phyloP scores from a whole-genome alignment of 2,329 filamentous ascomycete genomes.

The Xylaria sp. region DNA sequence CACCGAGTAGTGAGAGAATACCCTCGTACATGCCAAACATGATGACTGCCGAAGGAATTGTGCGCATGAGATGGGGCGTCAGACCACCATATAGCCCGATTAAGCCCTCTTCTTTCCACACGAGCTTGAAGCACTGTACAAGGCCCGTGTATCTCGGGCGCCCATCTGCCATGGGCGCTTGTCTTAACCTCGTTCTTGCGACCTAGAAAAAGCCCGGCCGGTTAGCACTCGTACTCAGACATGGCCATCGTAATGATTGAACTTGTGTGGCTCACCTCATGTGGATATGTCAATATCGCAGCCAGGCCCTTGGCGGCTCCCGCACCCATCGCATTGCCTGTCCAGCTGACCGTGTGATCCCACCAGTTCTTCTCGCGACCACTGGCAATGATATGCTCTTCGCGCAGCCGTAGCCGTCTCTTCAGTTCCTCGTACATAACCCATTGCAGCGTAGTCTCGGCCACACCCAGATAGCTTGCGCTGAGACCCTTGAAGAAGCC shows the following conservation, averaged over 20 bases:
- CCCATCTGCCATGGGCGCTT: slow-evolving; percentile 79
- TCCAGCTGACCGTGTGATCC: slow-evolving; percentile 82
- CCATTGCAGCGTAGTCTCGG: slow-evolving; percentile 92
- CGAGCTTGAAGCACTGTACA: slow-evolving; percentile 85
- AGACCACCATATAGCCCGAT: slow-evolving; percentile 88
- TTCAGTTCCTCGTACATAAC: slow-evolving; percentile 95
- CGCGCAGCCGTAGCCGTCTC: slow-evolving; percentile 72
- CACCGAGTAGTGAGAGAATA: slow-evolving; percentile 56
- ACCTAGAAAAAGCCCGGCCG: slow-evolving; percentile 60
- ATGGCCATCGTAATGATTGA: not conserved
- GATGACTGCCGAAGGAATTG: slow-evolving; percentile 91
- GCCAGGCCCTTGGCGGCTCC: slow-evolving; percentile 88
- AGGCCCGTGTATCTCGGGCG: slow-evolving; percentile 88
- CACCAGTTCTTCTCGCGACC: slow-evolving; percentile 73
- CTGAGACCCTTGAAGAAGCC: slow-evolving; percentile 92
- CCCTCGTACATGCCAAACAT: slow-evolving; percentile 92
- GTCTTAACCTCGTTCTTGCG: slow-evolving; percentile 83
- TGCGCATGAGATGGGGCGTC: slow-evolving; percentile 89
- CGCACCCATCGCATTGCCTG: slow-evolving; percentile 80
- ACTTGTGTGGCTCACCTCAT: slow-evolving; percentile 70
- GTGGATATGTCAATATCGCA: slow-evolving; percentile 87
- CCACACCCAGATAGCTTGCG: slow-evolving; percentile 90
- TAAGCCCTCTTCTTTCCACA: slow-evolving; percentile 90
- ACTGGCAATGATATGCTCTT: slow-evolving; percentile 65
- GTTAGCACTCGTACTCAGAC: not conserved